These are phyloP conservation scores for Trametes villosa DNA, from an alignment of 768 basidiomycete species.

Conservation along the genomic window DNA sequence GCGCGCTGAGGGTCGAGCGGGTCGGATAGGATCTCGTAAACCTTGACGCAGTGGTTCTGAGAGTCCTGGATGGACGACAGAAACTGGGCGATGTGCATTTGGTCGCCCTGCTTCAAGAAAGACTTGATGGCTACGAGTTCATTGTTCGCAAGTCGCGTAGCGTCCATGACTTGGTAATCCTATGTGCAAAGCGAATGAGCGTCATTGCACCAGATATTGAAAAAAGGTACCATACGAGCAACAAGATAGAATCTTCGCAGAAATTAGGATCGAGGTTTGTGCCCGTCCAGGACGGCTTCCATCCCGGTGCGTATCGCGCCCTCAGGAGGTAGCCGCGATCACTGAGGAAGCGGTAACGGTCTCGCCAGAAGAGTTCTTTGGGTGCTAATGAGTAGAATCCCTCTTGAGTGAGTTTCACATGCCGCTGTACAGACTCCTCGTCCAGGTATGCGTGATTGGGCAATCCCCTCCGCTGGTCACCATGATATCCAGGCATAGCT, in stretches of 20 bases:
- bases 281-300: conserved; percentile 24
- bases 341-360: conserved; percentile 15
- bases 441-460: too few species aligned
- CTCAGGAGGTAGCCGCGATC: conserved; percentile 27
- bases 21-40: conserved; percentile 28
- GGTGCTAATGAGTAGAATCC: conserved; percentile 14
- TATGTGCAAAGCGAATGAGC: neutral
- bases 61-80: conserved; percentile 13
- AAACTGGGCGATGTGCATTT: conserved; percentile 17
- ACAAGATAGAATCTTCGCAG: neutral
- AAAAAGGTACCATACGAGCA: too few species aligned
- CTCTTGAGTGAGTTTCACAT: neutral
- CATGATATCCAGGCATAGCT: too few species aligned
- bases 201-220: neutral
- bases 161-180: conserved; percentile 24
- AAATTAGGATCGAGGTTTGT: conserved; percentile 11
- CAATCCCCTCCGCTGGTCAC: too few species aligned
- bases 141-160: conserved; percentile 2
- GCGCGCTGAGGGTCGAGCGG: conserved; percentile 2
- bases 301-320: conserved; percentile 21
- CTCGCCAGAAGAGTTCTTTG: conserved; percentile 18
- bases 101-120: neutral
- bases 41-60: conserved; percentile 30
- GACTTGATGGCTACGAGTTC: conserved; percentile 21
- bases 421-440: too few species aligned